Conservation (phyloP, 352 stramenopile genomes). For the Phytophthora citricola region DNA sequence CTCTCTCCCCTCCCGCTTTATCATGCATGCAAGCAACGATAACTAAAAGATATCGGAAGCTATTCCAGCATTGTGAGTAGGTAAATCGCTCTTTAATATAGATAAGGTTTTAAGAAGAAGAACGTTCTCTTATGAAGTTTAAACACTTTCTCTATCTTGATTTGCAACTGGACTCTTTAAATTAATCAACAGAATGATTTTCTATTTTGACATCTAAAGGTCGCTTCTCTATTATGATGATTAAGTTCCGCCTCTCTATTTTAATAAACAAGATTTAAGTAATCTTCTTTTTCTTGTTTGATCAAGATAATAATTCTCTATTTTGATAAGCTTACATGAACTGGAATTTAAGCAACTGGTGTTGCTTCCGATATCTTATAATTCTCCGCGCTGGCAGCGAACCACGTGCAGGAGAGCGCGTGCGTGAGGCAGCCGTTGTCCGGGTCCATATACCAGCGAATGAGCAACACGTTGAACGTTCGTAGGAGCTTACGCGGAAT, state of each 20-base stretch:
- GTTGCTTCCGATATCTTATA: conserved; percentile 27
- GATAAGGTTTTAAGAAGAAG: too few relatives aligned
- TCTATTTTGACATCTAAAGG: too few relatives aligned
- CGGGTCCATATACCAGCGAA: conserved; percentile 29
- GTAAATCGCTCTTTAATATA: not conserved
- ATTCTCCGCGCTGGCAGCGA: conserved; percentile 30
- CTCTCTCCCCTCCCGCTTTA: conserved; percentile 12
- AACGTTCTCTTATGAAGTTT: too few relatives aligned
- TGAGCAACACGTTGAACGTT: conserved; percentile 35
- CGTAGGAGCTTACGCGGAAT: conserved; percentile 22
- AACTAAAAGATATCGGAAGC: conserved; percentile 28
- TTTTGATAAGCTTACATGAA: too few relatives aligned
- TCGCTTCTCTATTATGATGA: too few relatives aligned
- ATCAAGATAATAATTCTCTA: too few relatives aligned
- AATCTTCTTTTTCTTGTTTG: too few relatives aligned
- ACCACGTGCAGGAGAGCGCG: conserved; percentile 28
- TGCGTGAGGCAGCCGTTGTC: conserved; percentile 11
- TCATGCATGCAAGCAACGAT: conserved; percentile 25
- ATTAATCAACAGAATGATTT: not conserved
- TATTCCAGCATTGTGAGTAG: conserved; percentile 9
- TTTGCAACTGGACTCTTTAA: not conserved
- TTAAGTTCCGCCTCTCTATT: too few relatives aligned
- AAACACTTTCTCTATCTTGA: too few relatives aligned
- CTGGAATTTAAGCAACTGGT: conserved; percentile 6
- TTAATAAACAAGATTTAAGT: too few relatives aligned